A percentile compares a stretch with the other conserved stretches of the same genome.
phyloP scores from a whole-genome alignment of 2,329 filamentous ascomycete genomes.

The Alternaria sp. region DNA sequence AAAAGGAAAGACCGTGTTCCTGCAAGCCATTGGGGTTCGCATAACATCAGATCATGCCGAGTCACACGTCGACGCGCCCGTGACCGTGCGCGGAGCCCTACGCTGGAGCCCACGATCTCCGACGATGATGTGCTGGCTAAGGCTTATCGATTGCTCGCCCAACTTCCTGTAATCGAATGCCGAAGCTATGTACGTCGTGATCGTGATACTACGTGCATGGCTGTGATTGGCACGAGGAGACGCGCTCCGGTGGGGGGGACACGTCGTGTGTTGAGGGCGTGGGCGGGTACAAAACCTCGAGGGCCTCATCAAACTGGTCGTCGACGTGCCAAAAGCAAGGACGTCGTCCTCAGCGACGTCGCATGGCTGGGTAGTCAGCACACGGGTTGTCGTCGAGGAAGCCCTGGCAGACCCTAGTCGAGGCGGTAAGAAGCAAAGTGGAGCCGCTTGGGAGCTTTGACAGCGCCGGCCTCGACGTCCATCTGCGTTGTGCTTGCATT shows the following conservation, averaged over 20 bases:
- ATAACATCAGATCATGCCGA: constrained; percentile 20
- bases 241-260: neutral
- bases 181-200: constrained; percentile 9
- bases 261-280: constrained; percentile 2
- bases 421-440: constrained; percentile 20
- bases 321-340: neutral
- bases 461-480: constrained; percentile 2
- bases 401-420: constrained; percentile 2
- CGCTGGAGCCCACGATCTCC: neutral
- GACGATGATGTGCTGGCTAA: neutral
- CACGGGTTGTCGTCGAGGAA: neutral
- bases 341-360: neutral
- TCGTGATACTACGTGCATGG: constrained; percentile 25
- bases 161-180: constrained; percentile 1
- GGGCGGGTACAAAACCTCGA: constrained; percentile 5
- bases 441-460: constrained; percentile 8
- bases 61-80: constrained; percentile 17
- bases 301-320: neutral
- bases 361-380: neutral
- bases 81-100: constrained; percentile 3
- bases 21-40: constrained; percentile 27
- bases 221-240: constrained; percentile 15
- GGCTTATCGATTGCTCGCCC: neutral
- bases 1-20: constrained; percentile 10
- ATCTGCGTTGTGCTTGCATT: constrained; percentile 15